Conservation (phyloP, 2,329 filamentous ascomycete species). For the Dactylonectria estremocensis region DNA sequence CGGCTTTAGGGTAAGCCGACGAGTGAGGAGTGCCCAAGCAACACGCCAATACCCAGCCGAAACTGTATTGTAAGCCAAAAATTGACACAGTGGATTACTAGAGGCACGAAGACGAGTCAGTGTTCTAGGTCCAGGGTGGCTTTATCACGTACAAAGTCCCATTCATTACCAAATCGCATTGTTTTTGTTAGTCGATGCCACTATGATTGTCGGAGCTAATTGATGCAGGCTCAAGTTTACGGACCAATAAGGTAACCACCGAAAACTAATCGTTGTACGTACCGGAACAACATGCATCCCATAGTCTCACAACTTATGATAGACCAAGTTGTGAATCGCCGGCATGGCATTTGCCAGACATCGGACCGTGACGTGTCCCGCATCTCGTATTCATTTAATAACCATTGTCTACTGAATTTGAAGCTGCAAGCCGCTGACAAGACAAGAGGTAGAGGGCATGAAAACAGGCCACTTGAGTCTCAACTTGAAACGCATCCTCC, state of each 20-base stretch:
- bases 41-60: neutral
- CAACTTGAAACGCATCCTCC: conserved; percentile 31
- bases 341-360: conserved; percentile 7
- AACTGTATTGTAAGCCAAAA: neutral
- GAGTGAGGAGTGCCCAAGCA: neutral
- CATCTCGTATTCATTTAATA: conserved; percentile 19
- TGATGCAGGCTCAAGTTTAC: neutral
- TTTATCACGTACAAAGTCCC: neutral
- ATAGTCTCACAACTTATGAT: neutral
- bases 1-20: neutral
- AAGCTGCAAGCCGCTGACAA: conserved; percentile 16
- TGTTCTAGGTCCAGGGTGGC: conserved; percentile 1
- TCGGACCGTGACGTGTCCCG: conserved; percentile 30
- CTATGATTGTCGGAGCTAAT: neutral
- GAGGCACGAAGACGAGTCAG: conserved; percentile 15
- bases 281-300: neutral
- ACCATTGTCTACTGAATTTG: conserved; percentile 3
- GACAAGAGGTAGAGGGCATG: conserved; percentile 32
- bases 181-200: neutral
- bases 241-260: neutral
- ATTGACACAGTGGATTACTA: neutral
- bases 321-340: neutral
- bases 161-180: neutral
- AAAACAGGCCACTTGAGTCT: conserved; percentile 36
- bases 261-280: neutral